Evolutionary conservation across 495 filamentous ascomycete species (phyloP).

Genomic region (Podospora comata): DNA sequence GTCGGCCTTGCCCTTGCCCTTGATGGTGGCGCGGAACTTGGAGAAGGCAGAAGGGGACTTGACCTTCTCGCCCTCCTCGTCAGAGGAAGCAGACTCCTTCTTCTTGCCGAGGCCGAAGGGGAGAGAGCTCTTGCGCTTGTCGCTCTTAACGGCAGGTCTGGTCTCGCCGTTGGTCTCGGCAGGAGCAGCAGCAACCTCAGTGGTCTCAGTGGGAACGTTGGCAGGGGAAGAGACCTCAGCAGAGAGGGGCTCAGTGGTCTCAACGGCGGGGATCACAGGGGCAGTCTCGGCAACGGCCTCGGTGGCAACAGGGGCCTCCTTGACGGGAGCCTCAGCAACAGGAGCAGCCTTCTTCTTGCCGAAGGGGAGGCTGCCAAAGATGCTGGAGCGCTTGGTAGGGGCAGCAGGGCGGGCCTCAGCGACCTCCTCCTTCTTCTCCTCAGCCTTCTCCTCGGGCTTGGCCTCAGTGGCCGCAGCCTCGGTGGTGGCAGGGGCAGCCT

Average conservation of each 20-base stretch:
- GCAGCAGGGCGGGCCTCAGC: constrained; percentile 33
- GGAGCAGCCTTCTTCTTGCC: constrained; percentile 53
- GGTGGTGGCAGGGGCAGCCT: constrained; percentile 22
- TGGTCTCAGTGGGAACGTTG: constrained; percentile 41
- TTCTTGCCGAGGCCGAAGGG: constrained; percentile 56
- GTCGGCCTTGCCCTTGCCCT: constrained; percentile 45
- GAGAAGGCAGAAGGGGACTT: constrained; percentile 54
- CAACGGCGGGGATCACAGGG: constrained; percentile 57
- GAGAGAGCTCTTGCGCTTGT: constrained; percentile 57
- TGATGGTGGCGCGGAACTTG: constrained; percentile 56
- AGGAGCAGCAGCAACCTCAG: constrained; percentile 40
- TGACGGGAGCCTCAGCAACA: constrained; percentile 40
- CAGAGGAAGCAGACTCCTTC: constrained; percentile 45
- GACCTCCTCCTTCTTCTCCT: constrained; percentile 37
- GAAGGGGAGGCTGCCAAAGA: constrained; percentile 52
- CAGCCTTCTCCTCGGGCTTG: constrained; percentile 22
- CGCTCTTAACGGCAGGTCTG: constrained; percentile 50
- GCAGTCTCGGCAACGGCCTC: constrained; percentile 54
- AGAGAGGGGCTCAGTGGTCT: constrained; percentile 53
- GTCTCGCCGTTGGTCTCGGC: constrained; percentile 49
- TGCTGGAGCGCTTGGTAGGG: constrained; percentile 45
- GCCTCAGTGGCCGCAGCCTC: constrained; percentile 31
- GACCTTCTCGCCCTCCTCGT: constrained; percentile 51
- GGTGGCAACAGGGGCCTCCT: constrained; percentile 35
- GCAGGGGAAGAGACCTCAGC: constrained; percentile 46